phyloP scores from a whole-genome alignment of 2,329 filamentous ascomycete species.

The Apiospora malaysiana region DNA sequence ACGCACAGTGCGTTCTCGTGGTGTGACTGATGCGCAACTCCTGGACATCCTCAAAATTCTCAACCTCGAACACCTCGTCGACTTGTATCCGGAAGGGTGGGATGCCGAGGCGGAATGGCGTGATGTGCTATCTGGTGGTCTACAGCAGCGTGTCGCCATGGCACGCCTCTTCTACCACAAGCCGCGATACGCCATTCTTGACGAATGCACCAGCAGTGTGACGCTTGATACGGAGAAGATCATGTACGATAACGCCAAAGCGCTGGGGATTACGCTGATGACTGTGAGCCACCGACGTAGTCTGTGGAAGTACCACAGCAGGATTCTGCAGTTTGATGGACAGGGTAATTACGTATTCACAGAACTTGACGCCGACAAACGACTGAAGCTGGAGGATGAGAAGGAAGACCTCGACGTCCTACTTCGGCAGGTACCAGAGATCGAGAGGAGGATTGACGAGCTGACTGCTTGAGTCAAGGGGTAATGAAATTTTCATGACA shows the following conservation, averaged over 20 bases:
- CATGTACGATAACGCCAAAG: conserved; percentile 98
- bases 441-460: conserved; percentile 84
- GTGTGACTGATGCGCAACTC: conserved; percentile 82
- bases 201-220: conserved; percentile 96
- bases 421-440: conserved; percentile 83
- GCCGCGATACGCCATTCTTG: conserved; percentile 91
- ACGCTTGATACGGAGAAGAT: conserved; percentile 92
- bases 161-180: conserved; percentile 92
- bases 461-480: conserved; percentile 57
- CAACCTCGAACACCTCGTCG: conserved; percentile 82
- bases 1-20: conserved; percentile 84
- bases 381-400: conserved; percentile 90
- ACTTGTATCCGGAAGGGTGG: conserved; percentile 79
- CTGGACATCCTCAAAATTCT: conserved; percentile 77
- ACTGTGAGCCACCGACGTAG: conserved; percentile 91
- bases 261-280: conserved; percentile 91
- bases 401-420: conserved; percentile 91
- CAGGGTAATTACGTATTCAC: conserved; percentile 93
- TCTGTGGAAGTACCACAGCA: conserved; percentile 95
- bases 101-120: conserved; percentile 97
- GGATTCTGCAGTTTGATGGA: conserved; percentile 95
- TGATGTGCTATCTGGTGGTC: conserved; percentile 87
- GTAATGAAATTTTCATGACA: neutral
- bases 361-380: conserved; percentile 82
- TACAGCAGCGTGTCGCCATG: conserved; percentile 97